Conservation (phyloP, 805 yeast species). For the Geotrichum ghanense region DNA sequence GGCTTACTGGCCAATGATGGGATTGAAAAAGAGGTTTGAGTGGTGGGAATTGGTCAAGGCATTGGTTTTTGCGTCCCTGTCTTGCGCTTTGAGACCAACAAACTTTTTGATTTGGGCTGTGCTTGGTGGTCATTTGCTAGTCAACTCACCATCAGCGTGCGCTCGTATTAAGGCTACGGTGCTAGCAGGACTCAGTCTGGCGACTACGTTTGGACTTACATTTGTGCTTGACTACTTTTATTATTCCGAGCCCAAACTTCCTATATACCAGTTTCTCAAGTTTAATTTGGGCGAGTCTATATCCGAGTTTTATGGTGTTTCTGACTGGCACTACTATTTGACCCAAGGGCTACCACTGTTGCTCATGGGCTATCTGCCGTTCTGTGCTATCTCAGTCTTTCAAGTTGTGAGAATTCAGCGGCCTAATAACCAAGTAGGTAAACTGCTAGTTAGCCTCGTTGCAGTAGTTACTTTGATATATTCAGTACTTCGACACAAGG, state of each 20-base stretch:
- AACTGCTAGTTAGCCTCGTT: slow-evolving; percentile 20
- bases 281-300: slow-evolving; percentile 68
- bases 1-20: slow-evolving; percentile 57
- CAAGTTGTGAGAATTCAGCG: not conserved
- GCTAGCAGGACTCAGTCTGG: slow-evolving; percentile 17
- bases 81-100: slow-evolving; percentile 76
- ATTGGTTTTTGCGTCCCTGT: slow-evolving; percentile 41
- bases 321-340: slow-evolving; percentile 78
- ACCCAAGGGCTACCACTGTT: slow-evolving; percentile 75
- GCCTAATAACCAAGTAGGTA: not conserved
- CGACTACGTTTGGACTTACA: slow-evolving; percentile 29
- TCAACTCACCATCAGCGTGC: slow-evolving; percentile 7
- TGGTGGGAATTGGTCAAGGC: slow-evolving; percentile 21
- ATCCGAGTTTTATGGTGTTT: slow-evolving; percentile 73
- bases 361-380: slow-evolving; percentile 54
- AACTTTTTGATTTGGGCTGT: slow-evolving; percentile 66
- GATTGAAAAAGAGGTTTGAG: not conserved
- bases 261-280: slow-evolving; percentile 56
- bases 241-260: slow-evolving; percentile 43
- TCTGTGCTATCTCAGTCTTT: slow-evolving; percentile 23
- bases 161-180: slow-evolving; percentile 12
- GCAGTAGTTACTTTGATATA: slow-evolving; percentile 40
- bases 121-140: slow-evolving; percentile 34
- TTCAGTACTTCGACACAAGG: slow-evolving; percentile 72
- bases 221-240: slow-evolving; percentile 44